Conservation (phyloP, 2,329 filamentous ascomycete species). For the Clathrospora elynae region DNA sequence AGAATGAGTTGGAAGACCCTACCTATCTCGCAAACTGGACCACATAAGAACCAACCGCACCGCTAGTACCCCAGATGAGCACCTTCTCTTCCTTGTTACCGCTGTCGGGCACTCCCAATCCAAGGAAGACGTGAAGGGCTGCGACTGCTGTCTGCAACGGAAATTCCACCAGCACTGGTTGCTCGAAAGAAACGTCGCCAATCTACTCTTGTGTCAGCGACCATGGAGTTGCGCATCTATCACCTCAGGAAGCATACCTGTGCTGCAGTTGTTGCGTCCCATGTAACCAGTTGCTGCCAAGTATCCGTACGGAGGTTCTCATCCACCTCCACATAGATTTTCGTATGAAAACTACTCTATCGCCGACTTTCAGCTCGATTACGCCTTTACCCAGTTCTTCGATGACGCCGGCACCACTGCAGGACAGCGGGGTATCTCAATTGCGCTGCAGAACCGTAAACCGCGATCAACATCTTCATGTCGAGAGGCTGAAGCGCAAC, state of each 20-base stretch:
- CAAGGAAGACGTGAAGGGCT: constrained; percentile 35
- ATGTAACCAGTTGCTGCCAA: constrained; percentile 32
- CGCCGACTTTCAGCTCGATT: constrained; percentile 49
- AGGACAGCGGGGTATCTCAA: constrained; percentile 27
- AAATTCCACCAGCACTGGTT: constrained; percentile 33
- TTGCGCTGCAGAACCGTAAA: constrained; percentile 26
- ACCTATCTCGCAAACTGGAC: constrained; percentile 34
- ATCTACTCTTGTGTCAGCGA: constrained; percentile 24
- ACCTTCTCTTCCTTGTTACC: constrained; percentile 30
- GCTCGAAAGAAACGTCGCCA: constrained; percentile 32
- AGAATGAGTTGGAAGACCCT: constrained; percentile 7
- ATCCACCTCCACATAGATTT: constrained; percentile 24
- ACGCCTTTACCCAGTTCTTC: constrained; percentile 55
- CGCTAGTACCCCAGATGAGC: constrained; percentile 37
- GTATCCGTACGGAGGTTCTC: constrained; percentile 29
- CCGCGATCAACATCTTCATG: constrained; percentile 31
- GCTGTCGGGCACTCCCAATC: constrained; percentile 29
- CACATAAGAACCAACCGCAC: constrained; percentile 35
- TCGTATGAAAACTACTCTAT: constrained; percentile 47
- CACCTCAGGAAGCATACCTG: constrained; percentile 17
- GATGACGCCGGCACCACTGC: constrained; percentile 46
- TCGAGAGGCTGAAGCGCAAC: constrained; percentile 35
- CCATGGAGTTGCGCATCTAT: neutral
- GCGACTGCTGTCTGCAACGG: constrained; percentile 37
- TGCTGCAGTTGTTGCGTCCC: constrained; percentile 23